Conservation (phyloP, 1,284 basidiomycete species). For the Sporisorium exsertum region DNA sequence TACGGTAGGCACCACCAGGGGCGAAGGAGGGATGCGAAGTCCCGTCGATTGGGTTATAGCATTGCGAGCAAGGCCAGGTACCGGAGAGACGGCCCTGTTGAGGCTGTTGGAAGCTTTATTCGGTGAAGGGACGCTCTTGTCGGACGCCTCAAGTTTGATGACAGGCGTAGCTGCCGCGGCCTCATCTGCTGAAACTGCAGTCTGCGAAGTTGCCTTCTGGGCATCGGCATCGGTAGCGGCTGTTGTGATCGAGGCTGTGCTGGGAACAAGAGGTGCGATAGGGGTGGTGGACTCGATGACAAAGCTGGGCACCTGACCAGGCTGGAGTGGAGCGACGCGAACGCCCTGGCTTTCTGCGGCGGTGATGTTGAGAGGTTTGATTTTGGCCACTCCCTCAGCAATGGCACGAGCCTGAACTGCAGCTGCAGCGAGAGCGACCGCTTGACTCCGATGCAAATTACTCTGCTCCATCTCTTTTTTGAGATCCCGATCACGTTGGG, state of each 20-base stretch:
- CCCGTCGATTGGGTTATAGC: constrained; percentile 26
- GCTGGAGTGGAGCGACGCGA: constrained; percentile 44
- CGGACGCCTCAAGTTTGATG: constrained; percentile 22
- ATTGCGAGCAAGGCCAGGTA: constrained; percentile 34
- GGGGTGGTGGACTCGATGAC: constrained; percentile 41
- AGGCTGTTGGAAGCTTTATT: constrained; percentile 19
- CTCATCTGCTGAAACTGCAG: not conserved
- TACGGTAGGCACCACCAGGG: constrained; percentile 23
- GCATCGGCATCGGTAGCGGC: not conserved
- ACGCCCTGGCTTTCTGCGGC: constrained; percentile 43
- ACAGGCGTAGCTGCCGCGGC: constrained; percentile 6
- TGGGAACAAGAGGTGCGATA: constrained; percentile 18
- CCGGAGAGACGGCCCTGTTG: constrained; percentile 38
- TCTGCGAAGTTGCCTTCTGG: not conserved
- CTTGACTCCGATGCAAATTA: constrained; percentile 37
- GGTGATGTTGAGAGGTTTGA: constrained; percentile 45
- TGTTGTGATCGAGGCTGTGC: not conserved
- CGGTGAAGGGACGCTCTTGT: constrained; percentile 20
- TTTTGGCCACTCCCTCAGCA: constrained; percentile 36
- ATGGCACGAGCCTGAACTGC: constrained; percentile 44
- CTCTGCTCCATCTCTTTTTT: constrained; percentile 30
- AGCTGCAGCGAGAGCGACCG: constrained; percentile 38
- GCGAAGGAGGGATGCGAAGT: constrained; percentile 42
- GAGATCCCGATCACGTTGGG: constrained; percentile 42
- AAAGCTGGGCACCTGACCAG: constrained; percentile 50